Evolutionary conservation across 306 rosid genomes (phyloP).

Genomic region (Cicer pinnatifidum): DNA sequence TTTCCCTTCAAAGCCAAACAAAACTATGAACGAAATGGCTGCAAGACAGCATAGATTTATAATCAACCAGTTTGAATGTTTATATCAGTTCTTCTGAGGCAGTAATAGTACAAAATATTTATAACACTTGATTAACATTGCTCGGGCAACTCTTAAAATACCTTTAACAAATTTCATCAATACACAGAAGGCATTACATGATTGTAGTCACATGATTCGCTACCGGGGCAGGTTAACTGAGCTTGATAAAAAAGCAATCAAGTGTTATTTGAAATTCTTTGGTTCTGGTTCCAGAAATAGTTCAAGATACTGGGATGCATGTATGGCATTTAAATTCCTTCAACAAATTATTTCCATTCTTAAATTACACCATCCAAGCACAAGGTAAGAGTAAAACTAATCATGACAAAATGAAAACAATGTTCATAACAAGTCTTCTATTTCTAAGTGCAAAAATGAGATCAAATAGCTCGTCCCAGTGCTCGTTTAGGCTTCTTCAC

Average conservation of each 20-base stretch:
- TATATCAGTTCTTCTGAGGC: neutral
- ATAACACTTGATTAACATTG: neutral
- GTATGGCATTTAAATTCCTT: neutral
- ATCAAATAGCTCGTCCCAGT: slow-evolving; percentile 54
- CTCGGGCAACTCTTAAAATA: neutral
- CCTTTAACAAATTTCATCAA: neutral
- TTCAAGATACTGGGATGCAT: neutral
- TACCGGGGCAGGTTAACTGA: neutral
- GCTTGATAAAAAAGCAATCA: neutral
- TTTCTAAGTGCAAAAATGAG: slow-evolving; percentile 32
- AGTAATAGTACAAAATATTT: neutral
- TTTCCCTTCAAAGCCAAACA: neutral
- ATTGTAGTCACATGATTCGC: neutral
- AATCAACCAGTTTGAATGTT: neutral
- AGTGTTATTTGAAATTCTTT: neutral
- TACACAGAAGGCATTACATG: neutral
- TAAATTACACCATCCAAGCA: neutral
- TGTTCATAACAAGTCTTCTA: slow-evolving; percentile 25
- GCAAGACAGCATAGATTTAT: neutral
- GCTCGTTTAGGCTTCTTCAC: slow-evolving; percentile 68
- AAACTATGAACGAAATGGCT: neutral
- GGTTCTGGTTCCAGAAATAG: neutral
- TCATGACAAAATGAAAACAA: slow-evolving; percentile 39
- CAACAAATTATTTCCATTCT: slow-evolving; percentile 19
- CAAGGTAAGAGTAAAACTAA: slow-evolving; percentile 24